phyloP scores from a whole-genome alignment of 495 filamentous ascomycete species.

The Parachaetomium inaequale region DNA sequence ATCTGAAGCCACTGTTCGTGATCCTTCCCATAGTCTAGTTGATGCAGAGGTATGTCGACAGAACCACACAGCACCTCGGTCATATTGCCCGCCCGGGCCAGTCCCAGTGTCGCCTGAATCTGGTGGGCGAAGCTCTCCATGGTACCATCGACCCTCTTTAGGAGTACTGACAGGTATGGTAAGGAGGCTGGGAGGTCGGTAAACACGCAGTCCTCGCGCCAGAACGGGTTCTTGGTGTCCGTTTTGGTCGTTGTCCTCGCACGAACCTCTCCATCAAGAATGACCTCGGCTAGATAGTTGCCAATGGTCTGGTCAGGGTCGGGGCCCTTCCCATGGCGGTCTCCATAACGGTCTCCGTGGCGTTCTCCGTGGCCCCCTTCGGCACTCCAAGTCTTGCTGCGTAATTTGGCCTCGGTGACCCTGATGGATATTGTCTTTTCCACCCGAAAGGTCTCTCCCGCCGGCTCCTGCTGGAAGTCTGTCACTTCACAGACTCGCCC shows the following conservation, averaged over 20 bases:
- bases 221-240: constrained; percentile 83
- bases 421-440: constrained; percentile 56
- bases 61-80: constrained; percentile 58
- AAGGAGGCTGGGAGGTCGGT: constrained; percentile 75
- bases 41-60: constrained; percentile 80
- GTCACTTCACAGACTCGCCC: constrained; percentile 40
- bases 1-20: constrained; percentile 89
- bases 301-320: constrained; percentile 42
- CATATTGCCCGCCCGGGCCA: constrained; percentile 36
- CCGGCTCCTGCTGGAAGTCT: constrained; percentile 37
- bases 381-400: constrained; percentile 24
- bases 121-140: constrained; percentile 43
- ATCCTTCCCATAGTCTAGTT: constrained; percentile 72
- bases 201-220: constrained; percentile 90
- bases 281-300: constrained; percentile 86
- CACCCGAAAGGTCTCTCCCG: constrained; percentile 53
- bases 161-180: constrained; percentile 72
- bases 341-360: constrained; percentile 16
- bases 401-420: constrained; percentile 58
- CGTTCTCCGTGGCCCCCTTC: constrained; percentile 34
- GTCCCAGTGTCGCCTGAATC: constrained; percentile 42
- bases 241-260: constrained; percentile 79
- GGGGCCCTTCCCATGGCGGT: constrained; percentile 22
- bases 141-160: constrained; percentile 65
- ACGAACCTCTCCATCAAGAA: constrained; percentile 83